These are phyloP conservation scores for Debaryomycetaceae sp. DNA, from an alignment of 1,139 yeast species.

Conservation along the genomic window DNA sequence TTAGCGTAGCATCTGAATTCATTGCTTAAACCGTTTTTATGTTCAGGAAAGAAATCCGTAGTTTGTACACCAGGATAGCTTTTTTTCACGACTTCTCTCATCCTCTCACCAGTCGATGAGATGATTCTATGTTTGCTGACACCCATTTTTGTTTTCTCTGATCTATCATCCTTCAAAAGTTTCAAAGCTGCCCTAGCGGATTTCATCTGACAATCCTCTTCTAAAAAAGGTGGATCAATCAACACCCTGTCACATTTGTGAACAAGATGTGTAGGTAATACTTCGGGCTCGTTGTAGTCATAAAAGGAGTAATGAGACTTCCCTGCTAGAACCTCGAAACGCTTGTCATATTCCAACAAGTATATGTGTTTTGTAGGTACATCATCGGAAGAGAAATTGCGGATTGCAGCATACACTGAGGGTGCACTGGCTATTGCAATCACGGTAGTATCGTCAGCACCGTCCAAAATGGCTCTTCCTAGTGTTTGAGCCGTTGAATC, in stretches of 20 bases:
- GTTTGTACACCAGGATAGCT: slow-evolving; percentile 63
- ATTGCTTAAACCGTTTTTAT: slow-evolving; percentile 79
- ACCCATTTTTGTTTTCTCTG: slow-evolving; percentile 36
- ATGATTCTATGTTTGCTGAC: slow-evolving; percentile 49
- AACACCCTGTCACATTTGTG: slow-evolving; percentile 70
- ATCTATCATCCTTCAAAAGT: slow-evolving; percentile 43
- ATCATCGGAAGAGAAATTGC: slow-evolving; percentile 44
- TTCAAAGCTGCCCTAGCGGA: slow-evolving; percentile 68
- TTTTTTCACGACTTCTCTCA: slow-evolving; percentile 56
- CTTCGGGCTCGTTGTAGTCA: slow-evolving; percentile 69
- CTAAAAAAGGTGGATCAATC: slow-evolving; percentile 86
- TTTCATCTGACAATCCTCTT: slow-evolving; percentile 75
- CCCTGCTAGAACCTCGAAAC: slow-evolving; percentile 74
- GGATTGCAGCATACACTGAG: slow-evolving; percentile 83
- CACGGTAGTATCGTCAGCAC: slow-evolving; percentile 67
- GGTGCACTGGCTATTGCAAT: slow-evolving; percentile 85
- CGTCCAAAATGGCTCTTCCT: slow-evolving; percentile 69
- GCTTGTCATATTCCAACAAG: slow-evolving; percentile 70
- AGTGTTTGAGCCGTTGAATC: slow-evolving; percentile 67
- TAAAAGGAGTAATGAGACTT: slow-evolving; percentile 62
- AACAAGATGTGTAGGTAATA: slow-evolving; percentile 54
- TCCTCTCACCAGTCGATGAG: slow-evolving; percentile 86
- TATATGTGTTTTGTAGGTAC: slow-evolving; percentile 69
- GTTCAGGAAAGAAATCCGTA: slow-evolving; percentile 74
- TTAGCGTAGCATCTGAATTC: slow-evolving; percentile 85